phyloP scores from a whole-genome alignment of 192 early-diverging fungal species.

The Coemansia asiatica region DNA sequence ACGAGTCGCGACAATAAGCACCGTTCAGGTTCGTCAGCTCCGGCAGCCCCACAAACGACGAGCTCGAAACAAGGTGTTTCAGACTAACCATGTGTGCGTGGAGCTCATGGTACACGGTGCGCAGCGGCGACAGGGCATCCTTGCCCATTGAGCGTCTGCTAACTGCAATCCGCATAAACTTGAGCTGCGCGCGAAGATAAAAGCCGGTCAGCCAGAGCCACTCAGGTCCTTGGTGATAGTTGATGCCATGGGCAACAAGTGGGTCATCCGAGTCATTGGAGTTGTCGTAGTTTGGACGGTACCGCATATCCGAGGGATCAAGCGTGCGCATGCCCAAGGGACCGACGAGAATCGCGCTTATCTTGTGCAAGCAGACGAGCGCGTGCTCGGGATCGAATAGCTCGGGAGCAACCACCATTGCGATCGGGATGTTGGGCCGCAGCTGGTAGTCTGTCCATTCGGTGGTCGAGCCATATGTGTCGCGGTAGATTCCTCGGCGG shows the following conservation, averaged over 20 bases:
- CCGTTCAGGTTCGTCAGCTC: constrained; percentile 94
- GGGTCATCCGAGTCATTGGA: constrained; percentile 81
- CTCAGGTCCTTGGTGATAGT: constrained; percentile 98
- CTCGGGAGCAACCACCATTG: constrained; percentile 94
- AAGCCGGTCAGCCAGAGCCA: constrained; percentile 94
- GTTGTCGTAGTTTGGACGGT: constrained; percentile 94
- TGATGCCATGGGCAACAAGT: constrained; percentile 91
- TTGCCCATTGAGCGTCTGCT: constrained; percentile 1
- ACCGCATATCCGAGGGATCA: constrained; percentile 91
- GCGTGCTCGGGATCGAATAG: constrained; percentile 83
- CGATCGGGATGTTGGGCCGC: constrained; percentile 86
- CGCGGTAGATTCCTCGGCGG: constrained; percentile 94
- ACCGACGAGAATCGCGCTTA: constrained; percentile 68
- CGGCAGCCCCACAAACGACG: constrained; percentile 87
- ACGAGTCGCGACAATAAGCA: constrained; percentile 76
- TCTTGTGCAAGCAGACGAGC: constrained; percentile 63
- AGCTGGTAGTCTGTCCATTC: constrained; percentile 89
- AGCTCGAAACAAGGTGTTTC: constrained; percentile 59
- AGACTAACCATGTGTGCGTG: constrained; percentile 72
- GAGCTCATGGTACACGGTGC: constrained; percentile 69
- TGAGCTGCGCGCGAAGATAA: constrained; percentile 82
- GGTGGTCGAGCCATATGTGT: constrained; percentile 70
- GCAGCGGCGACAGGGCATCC: constrained; percentile 40
- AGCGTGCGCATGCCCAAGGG: constrained; percentile 95
- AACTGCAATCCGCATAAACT: constrained; percentile 59